Evolutionary conservation across 23 red algal species (phyloP).

Genomic region (Gracilaria domingensis): DNA sequence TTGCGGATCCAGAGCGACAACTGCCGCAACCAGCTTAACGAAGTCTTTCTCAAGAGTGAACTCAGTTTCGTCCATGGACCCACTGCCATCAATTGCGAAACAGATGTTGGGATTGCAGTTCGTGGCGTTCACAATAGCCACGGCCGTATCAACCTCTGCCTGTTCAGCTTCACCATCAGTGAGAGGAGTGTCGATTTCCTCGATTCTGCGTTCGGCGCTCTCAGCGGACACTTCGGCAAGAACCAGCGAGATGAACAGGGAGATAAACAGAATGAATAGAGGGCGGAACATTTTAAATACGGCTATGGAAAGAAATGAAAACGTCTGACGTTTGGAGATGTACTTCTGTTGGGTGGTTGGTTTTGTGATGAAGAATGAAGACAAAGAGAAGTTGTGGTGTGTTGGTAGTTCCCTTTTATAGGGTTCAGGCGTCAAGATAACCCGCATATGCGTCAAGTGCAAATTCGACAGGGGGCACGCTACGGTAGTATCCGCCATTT

Average conservation of each 20-base stretch:
- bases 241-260: background rate
- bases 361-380: background rate
- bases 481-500: background rate
- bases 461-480: background rate
- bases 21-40: constrained; percentile 5
- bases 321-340: background rate
- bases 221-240: background rate
- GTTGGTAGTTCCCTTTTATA: background rate
- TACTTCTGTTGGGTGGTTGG: background rate
- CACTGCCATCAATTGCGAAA: constrained; percentile 55
- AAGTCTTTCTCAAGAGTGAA: constrained; percentile 42
- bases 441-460: background rate
- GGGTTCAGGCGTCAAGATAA: background rate
- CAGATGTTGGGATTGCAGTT: constrained; percentile 55
- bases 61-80: constrained; percentile 10
- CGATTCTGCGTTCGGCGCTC: background rate
- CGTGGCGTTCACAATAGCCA: background rate
- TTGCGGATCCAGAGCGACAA: constrained; percentile 14
- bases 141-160: constrained; percentile 3
- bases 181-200: constrained; percentile 17
- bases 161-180: background rate
- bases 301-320: background rate
- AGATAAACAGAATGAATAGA: background rate
- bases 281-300: constrained; percentile 8
- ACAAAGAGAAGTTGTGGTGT: too few relatives aligned